phyloP scores from a whole-genome alignment of 352 stramenopile species.

The Phytopythium helicoides region DNA sequence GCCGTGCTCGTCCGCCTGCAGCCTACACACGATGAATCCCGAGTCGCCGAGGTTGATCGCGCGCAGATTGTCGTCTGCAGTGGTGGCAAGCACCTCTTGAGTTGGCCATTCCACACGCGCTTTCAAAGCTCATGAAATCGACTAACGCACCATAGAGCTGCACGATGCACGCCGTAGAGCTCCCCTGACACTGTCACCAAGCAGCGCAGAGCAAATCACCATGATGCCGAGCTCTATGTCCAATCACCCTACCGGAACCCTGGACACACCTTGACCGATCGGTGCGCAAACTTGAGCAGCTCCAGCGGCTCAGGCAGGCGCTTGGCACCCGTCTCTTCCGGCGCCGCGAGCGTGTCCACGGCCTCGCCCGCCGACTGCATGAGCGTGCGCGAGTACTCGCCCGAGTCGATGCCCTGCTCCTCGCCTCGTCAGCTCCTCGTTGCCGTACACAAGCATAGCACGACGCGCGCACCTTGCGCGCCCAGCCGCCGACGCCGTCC shows the following conservation, averaged over 20 bases:
- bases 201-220: slow-evolving; percentile 8
- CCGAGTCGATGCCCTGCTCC: slow-evolving; percentile 76
- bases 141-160: slow-evolving; percentile 57
- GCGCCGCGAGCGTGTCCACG: slow-evolving; percentile 10
- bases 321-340: too few species aligned
- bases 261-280: too few species aligned
- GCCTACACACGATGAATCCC: slow-evolving; percentile 89
- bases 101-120: too few species aligned
- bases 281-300: too few species aligned
- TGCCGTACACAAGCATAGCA: background rate
- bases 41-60: slow-evolving; percentile 95
- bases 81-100: slow-evolving; percentile 1
- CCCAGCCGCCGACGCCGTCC: slow-evolving; percentile 86
- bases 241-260: too few species aligned
- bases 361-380: slow-evolving; percentile 54
- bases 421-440: background rate
- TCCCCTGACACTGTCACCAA: slow-evolving; percentile 53
- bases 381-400: slow-evolving; percentile 83
- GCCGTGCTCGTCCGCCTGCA: slow-evolving; percentile 25
- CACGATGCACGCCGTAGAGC: slow-evolving; percentile 84
- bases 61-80: slow-evolving; percentile 50
- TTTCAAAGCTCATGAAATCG: background rate
- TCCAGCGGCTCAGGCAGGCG: too few species aligned
- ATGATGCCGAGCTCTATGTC: too few species aligned
- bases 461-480: slow-evolving; percentile 55